Conservation (phyloP, 192 early-diverging fungal species). For the Allomyces javanicus region DNA sequence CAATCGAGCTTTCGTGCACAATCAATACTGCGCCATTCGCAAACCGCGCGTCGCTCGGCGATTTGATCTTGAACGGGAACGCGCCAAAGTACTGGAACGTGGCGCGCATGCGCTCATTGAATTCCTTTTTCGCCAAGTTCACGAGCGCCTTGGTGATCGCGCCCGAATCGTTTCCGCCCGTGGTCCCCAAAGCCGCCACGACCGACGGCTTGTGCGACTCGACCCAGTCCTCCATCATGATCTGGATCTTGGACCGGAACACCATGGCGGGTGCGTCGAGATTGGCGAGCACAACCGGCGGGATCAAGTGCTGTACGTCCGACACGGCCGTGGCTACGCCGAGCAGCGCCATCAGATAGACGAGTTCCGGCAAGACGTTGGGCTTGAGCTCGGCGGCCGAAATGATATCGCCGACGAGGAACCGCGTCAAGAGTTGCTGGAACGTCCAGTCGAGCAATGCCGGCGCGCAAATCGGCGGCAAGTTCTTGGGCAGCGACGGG, state of each 20-base stretch:
- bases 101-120: neutral
- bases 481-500: neutral
- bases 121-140: neutral
- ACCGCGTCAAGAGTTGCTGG: neutral
- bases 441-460: neutral
- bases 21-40: neutral
- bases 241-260: neutral
- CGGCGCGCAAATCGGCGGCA: neutral
- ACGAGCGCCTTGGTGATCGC: neutral
- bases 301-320: neutral
- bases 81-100: neutral
- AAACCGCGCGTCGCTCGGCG: neutral
- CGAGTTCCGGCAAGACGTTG: neutral
- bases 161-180: neutral
- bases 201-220: neutral
- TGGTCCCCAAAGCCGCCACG: neutral
- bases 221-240: neutral
- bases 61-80: neutral
- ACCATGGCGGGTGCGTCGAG: neutral
- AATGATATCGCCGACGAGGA: neutral
- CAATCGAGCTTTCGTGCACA: neutral
- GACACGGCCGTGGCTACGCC: neutral
- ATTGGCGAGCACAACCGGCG: neutral
- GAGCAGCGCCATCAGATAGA: neutral
- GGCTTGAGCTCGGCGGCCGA: neutral